phyloP scores from a whole-genome alignment of 179 eudicot species.

The Gypsophila paniculata region DNA sequence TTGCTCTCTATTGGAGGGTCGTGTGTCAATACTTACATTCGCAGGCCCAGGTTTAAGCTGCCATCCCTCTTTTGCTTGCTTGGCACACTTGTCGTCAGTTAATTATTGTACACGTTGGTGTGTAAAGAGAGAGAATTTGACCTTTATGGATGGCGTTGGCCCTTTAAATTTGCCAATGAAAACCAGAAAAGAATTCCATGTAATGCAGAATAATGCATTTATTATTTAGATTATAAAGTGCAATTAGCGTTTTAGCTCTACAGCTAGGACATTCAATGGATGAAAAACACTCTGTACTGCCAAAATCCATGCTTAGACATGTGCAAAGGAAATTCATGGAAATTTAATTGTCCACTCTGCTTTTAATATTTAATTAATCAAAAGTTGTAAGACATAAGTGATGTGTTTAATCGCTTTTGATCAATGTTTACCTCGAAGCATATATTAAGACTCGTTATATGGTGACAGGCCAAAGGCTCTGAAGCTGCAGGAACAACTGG shows the following conservation, averaged over 20 bases:
- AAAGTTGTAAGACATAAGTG: not conserved
- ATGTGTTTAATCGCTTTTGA: not conserved
- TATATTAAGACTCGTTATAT: not conserved
- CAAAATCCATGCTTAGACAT: constrained; percentile 5
- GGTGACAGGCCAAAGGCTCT: constrained; percentile 70
- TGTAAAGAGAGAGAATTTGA: not conserved
- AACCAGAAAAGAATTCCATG: not conserved
- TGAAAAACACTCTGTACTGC: not conserved
- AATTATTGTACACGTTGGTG: not conserved
- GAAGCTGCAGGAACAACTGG: constrained; percentile 89
- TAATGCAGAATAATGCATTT: not conserved
- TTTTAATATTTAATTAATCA: not conserved
- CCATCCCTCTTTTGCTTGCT: not conserved
- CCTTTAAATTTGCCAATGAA: too few species aligned
- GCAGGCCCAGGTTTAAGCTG: constrained; percentile 59
- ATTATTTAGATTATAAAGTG: not conserved
- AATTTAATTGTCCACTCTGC: too few species aligned
- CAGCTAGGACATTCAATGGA: not conserved
- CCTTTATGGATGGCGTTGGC: not conserved
- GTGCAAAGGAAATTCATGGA: not conserved
- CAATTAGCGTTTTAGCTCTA: not conserved
- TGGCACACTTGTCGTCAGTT: not conserved
- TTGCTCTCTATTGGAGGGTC: constrained; percentile 84
- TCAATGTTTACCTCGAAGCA: not conserved
- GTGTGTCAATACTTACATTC: constrained; percentile 67